Evolutionary conservation across 78 protist species (phyloP), one percentile per base, ranked within the genome.

Genomic region (Protostelium mycophagum): DNA sequence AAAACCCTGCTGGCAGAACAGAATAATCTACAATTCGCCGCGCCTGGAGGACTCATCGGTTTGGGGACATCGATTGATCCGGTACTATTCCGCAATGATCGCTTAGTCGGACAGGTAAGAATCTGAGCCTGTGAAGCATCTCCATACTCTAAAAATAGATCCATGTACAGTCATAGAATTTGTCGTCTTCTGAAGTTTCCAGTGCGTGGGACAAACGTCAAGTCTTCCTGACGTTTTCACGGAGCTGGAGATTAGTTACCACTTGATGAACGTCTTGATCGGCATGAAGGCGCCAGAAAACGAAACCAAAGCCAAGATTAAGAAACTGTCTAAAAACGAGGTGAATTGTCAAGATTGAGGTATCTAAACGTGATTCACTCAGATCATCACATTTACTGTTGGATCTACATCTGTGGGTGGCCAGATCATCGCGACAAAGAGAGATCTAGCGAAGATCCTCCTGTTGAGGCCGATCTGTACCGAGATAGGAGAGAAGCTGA

Each of bases 11-110:
- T 51, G 38, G 63, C 99, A 31, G 99, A 98, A 90, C 28, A 90
- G n/a, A 98, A 97, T 90, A 85, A 51, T 28, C 97, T 98, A 35
- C 86, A 89, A 85, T 97, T 37, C 85, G 99, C 99, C 87, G 98
- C 97, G 31, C 99, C 99, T 16, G 99, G 99, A 0, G 99, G 99
- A 1, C 90, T 99, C 37, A 98, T 99, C 91, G 99, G 99, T 85
- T 97, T 99, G 28, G 99, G 99, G 34, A 98, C 99, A 37, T 36
- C 84, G 86, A 95, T 99, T 88, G 99, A 99, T 93, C 99, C 99
- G 36, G 90, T 94, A 1, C 96, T 96, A 51, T 94, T 97, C 38
- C 93, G 99, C 16, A 95, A 96, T 9, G 98, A 99, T 63, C n/a
- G n/a, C n/a, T n/a, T n/a, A n/a, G n/a, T n/a, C n/a, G n/a, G n/a